Conservation (phyloP, 2,329 filamentous ascomycete genomes). For the Scedosporium minutisporum region DNA sequence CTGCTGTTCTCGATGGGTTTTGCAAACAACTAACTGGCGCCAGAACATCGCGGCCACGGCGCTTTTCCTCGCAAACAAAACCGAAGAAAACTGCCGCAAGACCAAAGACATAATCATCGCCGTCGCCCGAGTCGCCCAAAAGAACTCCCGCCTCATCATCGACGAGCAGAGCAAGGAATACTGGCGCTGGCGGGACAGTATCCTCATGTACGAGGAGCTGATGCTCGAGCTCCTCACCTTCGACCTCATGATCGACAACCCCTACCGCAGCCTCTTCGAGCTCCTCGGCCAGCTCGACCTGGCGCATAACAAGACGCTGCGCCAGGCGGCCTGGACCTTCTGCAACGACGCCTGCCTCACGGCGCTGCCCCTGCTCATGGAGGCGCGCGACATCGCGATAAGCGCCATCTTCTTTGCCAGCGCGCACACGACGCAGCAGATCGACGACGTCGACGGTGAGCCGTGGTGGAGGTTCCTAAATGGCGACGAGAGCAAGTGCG, state of each 20-base stretch:
- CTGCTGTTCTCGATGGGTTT: too few relatives aligned
- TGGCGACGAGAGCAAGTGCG: slow-evolving; percentile 61
- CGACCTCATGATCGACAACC: slow-evolving; percentile 82
- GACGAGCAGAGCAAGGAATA: slow-evolving; percentile 98
- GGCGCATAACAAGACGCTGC: slow-evolving; percentile 69
- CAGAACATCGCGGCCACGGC: slow-evolving; percentile 80
- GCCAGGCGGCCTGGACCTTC: slow-evolving; percentile 87
- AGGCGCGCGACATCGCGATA: slow-evolving; percentile 71
- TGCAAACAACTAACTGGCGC: slow-evolving; percentile 9
- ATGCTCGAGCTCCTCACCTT: slow-evolving; percentile 90
- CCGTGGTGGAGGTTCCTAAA: slow-evolving; percentile 82
- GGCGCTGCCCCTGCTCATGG: slow-evolving; percentile 71
- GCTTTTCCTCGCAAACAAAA: slow-evolving; percentile 91
- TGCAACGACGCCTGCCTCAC: slow-evolving; percentile 86
- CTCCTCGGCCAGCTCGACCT: slow-evolving; percentile 65
- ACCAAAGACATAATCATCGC: slow-evolving; percentile 91
- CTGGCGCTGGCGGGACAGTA: slow-evolving; percentile 94
- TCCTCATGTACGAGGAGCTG: slow-evolving; percentile 83
- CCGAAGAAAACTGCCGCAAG: slow-evolving; percentile 92
- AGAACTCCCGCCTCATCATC: slow-evolving; percentile 79
- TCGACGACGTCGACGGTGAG: slow-evolving; percentile 65
- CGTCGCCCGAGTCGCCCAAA: slow-evolving; percentile 88
- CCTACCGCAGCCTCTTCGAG: slow-evolving; percentile 76
- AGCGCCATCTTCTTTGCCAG: slow-evolving; percentile 81
- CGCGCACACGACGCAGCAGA: slow-evolving; percentile 60